phyloP scores from a whole-genome alignment of 2,329 filamentous ascomycete species.

The Mycosphaerelloides madeirae region DNA sequence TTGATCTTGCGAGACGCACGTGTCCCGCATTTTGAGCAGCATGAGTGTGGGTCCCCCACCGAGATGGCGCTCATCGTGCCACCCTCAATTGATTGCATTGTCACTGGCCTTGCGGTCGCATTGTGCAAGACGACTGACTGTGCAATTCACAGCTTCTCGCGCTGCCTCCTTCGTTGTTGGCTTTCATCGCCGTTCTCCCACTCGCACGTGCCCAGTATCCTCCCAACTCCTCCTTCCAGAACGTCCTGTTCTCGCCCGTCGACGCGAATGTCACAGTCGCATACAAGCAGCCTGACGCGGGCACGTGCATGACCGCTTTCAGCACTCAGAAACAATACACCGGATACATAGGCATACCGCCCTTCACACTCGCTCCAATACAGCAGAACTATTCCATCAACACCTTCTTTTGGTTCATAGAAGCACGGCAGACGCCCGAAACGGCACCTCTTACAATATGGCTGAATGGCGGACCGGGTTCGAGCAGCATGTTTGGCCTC shows the following conservation, averaged over 20 bases:
- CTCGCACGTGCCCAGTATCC: constrained; percentile 36
- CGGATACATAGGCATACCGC: constrained; percentile 61
- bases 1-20: too few species aligned
- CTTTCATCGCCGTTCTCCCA: constrained; percentile 19
- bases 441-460: constrained; percentile 56
- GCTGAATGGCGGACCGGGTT: constrained; percentile 64
- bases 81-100: too few species aligned
- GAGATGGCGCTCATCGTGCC: too few species aligned
- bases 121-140: neutral
- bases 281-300: constrained; percentile 58
- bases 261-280: constrained; percentile 61
- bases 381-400: constrained; percentile 56
- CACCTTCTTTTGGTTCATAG: constrained; percentile 63
- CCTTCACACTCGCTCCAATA: constrained; percentile 41
- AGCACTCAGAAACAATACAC: constrained; percentile 63
- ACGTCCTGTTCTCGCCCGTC: constrained; percentile 58
- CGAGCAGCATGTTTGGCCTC: constrained; percentile 60
- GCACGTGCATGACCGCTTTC: constrained; percentile 63
- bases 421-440: constrained; percentile 46
- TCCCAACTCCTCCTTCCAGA: constrained; percentile 39
- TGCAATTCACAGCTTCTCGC: constrained; percentile 11
- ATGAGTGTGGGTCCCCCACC: too few species aligned
- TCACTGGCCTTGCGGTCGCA: too few species aligned
- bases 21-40: too few species aligned
- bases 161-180: constrained; percentile 26